Evolutionary conservation across 306 rosid species (phyloP).

Genomic region (Pyrus betulifolia): DNA sequence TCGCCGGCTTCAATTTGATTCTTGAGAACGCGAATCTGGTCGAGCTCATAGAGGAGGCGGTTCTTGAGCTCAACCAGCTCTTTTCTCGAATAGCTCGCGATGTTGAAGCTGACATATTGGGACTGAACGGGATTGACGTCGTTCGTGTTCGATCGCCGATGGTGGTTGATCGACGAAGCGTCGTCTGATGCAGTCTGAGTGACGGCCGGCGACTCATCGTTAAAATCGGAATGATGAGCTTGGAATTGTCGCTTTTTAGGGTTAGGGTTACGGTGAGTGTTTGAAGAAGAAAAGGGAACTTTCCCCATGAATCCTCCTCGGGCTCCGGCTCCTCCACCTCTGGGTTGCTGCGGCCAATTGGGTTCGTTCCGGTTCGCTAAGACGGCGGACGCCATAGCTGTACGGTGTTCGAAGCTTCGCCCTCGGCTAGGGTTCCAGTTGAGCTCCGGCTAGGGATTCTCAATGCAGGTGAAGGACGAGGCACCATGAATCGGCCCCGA

Average conservation of each 20-base stretch:
- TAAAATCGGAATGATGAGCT: constrained; percentile 1
- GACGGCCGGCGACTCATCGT: constrained; percentile 31
- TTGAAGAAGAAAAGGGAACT: constrained; percentile 48
- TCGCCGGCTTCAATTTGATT: constrained; percentile 53
- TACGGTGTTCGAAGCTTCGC: constrained; percentile 16
- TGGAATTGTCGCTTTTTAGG: constrained; percentile 36
- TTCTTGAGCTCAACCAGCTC: constrained; percentile 62
- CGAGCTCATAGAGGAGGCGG: constrained; percentile 55
- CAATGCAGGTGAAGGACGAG: constrained; percentile 28
- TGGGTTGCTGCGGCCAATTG: constrained; percentile 58
- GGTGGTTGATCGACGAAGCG: constrained; percentile 71
- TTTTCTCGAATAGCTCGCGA: constrained; percentile 41
- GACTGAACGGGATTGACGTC: constrained; percentile 10
- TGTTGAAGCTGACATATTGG: constrained; percentile 54
- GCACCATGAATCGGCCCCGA: constrained; percentile 25
- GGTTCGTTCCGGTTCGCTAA: constrained; percentile 64
- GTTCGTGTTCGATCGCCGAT: constrained; percentile 27
- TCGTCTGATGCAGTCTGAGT: constrained; percentile 75
- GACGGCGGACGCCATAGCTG: constrained; percentile 78
- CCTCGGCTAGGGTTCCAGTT: constrained; percentile 16
- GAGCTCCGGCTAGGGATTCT: constrained; percentile 35
- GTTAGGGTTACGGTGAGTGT: constrained; percentile 60
- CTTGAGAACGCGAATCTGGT: constrained; percentile 56
- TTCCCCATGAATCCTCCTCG: constrained; percentile 85
- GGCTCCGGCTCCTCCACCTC: constrained; percentile 54